Evolutionary conservation across 805 yeast genomes (phyloP), one percentile per base, ranked within the genome.

Genomic region (Monosporozyma servazzii): DNA sequence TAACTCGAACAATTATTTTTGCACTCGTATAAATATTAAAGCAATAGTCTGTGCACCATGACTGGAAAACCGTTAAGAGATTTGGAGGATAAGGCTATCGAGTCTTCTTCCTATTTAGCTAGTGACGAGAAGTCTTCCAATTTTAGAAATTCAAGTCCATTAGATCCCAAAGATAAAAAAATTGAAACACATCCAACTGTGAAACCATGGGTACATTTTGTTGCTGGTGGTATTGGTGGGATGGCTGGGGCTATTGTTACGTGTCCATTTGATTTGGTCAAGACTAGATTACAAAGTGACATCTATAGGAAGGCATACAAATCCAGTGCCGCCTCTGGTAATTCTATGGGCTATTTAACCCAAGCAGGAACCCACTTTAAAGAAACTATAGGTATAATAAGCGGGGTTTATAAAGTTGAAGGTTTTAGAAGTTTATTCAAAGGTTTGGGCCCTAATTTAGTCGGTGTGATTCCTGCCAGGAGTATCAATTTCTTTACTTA

Each of bases 381-480:
- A 54, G 98, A 91, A 64, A 91, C 98, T 0, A 78, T 84, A 53
- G 71, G 75, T 27, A 93, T 89, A 30, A 72, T 93, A 42, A 72
- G 76, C 33, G 77, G 76, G 47, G 85, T 93, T 18, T 85, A 87
- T 65, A 67, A 67, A 31, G 71, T 72, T 23, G 99, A 93, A 69
- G 99, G 99, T 1, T 72, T 82, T 29, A 73, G 86, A 43, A 91
- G 98, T 3, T 72, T 93, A 45, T 93, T 93, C 70, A 86, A 87
- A 70, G 99, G 99, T 11, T 72, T 93, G 48, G 99, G 99, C 0
- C 99, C 99, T 9, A 93, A 91, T 61, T 74, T 93, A 58, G 95
- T 91, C 17, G 99, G 99, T 50, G 98, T 93, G 15, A 91, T 93
- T 42, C 99, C 99, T 0, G 98, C 99, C 1, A 77, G 99, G 66